A percentile compares a stretch with the other conserved stretches of the same genome.
These are phyloP conservation scores for Colletotrichum siamense DNA, from an alignment of 2,329 filamentous ascomycete species.

Conservation along the genomic window DNA sequence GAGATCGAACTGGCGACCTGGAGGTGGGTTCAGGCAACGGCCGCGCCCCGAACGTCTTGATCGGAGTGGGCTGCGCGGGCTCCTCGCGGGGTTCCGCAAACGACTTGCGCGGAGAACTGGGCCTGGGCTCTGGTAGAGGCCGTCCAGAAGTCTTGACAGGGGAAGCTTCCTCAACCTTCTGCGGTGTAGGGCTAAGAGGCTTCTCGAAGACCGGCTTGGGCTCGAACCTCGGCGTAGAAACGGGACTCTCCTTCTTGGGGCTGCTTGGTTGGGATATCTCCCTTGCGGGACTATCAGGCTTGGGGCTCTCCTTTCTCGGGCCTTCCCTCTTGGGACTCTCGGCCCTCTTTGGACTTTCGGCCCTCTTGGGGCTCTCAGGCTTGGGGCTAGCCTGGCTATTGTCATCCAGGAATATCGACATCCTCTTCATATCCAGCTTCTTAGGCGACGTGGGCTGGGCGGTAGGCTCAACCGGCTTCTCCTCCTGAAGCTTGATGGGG, in stretches of 20 bases:
- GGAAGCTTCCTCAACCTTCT: conserved; percentile 27
- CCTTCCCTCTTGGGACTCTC: background rate
- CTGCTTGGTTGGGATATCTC: background rate
- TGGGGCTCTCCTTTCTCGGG: background rate
- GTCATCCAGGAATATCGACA: conserved; percentile 63
- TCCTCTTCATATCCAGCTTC: conserved; percentile 63
- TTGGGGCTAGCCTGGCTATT: conserved; percentile 30
- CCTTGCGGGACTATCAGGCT: background rate
- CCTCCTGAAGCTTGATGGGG: conserved; percentile 15
- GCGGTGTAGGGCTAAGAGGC: background rate
- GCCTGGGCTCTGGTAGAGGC: conserved; percentile 28
- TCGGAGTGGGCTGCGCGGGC: conserved; percentile 37
- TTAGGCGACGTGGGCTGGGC: conserved; percentile 57
- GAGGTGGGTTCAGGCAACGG: conserved; percentile 29
- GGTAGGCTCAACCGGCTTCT: conserved; percentile 34
- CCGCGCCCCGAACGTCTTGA: conserved; percentile 35
- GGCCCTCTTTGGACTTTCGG: conserved; percentile 14
- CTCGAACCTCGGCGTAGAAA: conserved; percentile 8
- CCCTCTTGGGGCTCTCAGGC: conserved; percentile 16
- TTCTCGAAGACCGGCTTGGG: conserved; percentile 20
- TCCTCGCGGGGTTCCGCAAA: conserved; percentile 17
- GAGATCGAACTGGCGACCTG: conserved; percentile 7
- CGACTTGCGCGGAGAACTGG: conserved; percentile 31
- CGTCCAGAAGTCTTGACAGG: conserved; percentile 41
- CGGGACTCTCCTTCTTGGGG: conserved; percentile 24